Evolutionary conservation across 2,329 filamentous ascomycete genomes (phyloP).

Genomic region (Colletotrichum theobromicola): DNA sequence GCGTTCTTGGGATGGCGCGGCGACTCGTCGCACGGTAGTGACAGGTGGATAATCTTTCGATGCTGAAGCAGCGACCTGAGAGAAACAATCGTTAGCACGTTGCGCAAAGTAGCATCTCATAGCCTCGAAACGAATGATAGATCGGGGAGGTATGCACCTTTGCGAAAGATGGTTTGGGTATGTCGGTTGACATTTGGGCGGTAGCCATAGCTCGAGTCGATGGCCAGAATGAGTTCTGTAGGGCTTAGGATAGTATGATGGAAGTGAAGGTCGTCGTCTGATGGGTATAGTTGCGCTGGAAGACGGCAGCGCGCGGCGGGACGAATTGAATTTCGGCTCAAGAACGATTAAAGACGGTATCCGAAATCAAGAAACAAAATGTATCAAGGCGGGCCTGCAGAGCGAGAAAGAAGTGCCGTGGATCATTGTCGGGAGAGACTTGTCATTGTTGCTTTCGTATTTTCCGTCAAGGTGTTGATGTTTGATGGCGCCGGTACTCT

Average conservation of each 20-base stretch:
- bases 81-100: conserved; percentile 25
- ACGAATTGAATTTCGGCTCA: conserved; percentile 14
- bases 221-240: background rate
- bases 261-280: conserved; percentile 20
- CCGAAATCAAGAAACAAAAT: conserved; percentile 59
- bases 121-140: background rate
- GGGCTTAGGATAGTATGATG: conserved; percentile 11
- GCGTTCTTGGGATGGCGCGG: conserved; percentile 21
- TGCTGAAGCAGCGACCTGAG: conserved; percentile 55
- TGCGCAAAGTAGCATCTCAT: background rate
- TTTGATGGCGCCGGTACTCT: conserved; percentile 4
- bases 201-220: conserved; percentile 46
- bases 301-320: conserved; percentile 20
- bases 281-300: conserved; percentile 3
- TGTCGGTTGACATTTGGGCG: conserved; percentile 50
- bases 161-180: conserved; percentile 73
- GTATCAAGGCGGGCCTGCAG: conserved; percentile 57
- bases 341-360: conserved; percentile 31
- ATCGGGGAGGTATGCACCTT: conserved; percentile 59
- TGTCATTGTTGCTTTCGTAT: conserved; percentile 35
- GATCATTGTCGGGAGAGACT: conserved; percentile 59
- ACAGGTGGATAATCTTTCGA: conserved; percentile 40
- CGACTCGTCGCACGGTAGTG: conserved; percentile 31
- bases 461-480: conserved; percentile 13
- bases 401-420: conserved; percentile 53